Evolutionary conservation across 176 grass and related monocot species (phyloP).

Genomic region (Elymus sibiricus): DNA sequence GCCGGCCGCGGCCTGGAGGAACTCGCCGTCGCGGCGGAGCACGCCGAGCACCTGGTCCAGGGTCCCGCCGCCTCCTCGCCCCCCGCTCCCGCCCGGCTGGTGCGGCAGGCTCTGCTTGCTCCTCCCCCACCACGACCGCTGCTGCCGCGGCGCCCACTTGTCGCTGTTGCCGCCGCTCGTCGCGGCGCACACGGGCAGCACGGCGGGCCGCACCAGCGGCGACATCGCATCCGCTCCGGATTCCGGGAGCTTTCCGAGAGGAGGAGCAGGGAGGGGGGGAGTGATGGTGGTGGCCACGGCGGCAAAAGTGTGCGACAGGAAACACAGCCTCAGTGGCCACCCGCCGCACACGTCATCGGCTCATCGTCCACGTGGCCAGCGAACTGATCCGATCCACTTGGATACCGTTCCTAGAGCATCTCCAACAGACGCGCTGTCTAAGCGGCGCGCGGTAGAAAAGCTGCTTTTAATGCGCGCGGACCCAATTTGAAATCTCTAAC

Average conservation of each 20-base stretch:
- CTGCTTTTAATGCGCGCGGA: too few species aligned
- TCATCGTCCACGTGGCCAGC: not conserved
- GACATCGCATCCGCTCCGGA: slow-evolving; percentile 36
- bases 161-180: slow-evolving; percentile 23
- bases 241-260: slow-evolving; percentile 21
- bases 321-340: not conserved
- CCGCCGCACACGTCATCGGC: slow-evolving; percentile 1
- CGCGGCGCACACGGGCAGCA: slow-evolving; percentile 43
- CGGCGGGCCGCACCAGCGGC: slow-evolving; percentile 36
- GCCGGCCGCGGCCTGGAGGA: slow-evolving; percentile 42
- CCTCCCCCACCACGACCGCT: slow-evolving; percentile 30
- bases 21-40: slow-evolving; percentile 54
- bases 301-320: not conserved
- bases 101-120: slow-evolving; percentile 26
- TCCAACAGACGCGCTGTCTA: too few species aligned
- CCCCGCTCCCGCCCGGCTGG: slow-evolving; percentile 16
- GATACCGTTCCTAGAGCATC: too few species aligned
- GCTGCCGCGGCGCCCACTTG: slow-evolving; percentile 20
- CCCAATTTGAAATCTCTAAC: too few species aligned
- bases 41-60: slow-evolving; percentile 59
- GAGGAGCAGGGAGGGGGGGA: not conserved
- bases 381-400: not conserved
- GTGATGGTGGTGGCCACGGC: not conserved
- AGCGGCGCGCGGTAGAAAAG: too few species aligned
- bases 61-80: slow-evolving; percentile 5